Base-by-base conservation (phyloP, 345 rosid genomes). In the Hibiscus trionum region DNA sequence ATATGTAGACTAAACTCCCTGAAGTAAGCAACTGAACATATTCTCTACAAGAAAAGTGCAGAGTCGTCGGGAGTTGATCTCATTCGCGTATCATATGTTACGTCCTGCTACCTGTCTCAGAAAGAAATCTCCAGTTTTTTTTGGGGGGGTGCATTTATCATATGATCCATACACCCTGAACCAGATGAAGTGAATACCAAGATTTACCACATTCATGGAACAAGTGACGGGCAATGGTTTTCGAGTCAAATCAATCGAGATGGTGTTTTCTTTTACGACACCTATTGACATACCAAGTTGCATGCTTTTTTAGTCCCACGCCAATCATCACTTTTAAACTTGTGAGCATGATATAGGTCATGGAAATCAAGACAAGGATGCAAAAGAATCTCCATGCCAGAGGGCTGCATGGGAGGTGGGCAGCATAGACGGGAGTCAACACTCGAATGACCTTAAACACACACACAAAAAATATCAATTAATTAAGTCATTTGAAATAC, bases 281-380 rank as follows among this genome's bases (percentile, higher is more conserved):
- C 83, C 98, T 85, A 17, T 83, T 82, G 8, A 95, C 83, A 4
- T 95, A 95, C 99, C 99, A 92, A 11, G 83, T 74, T 27, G 97
- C 94, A 73, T 92, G 96, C 77, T 88, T 93, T 75, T 83, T 82
- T 39, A 92, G 87, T 53, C 96, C 94, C 86, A 88, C 89, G 50
- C 96, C 91, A 5, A 84, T 82, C 84, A 89, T 82, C 71, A 90
- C 84, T 85, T 95, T 95, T 26, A 92, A 84, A 77, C 96, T 90
- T 66, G 87, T 81, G 12, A 95, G 98, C 99, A 95, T 92, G 71
- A 92, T 80, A 76, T 81, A 95, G 59, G 97, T 89, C 81, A 92
- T 73, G 27, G 61, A 61, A 26, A 80, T 80, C 82, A 92, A 80
- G 42, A 89, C 56, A 56, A 89, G 52, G 72, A 87, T 85, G 94